Evolutionary conservation across 176 grass and related monocot species (phyloP), one percentile per base, ranked within the genome.

Genomic region (Oryza meridionalis): DNA sequence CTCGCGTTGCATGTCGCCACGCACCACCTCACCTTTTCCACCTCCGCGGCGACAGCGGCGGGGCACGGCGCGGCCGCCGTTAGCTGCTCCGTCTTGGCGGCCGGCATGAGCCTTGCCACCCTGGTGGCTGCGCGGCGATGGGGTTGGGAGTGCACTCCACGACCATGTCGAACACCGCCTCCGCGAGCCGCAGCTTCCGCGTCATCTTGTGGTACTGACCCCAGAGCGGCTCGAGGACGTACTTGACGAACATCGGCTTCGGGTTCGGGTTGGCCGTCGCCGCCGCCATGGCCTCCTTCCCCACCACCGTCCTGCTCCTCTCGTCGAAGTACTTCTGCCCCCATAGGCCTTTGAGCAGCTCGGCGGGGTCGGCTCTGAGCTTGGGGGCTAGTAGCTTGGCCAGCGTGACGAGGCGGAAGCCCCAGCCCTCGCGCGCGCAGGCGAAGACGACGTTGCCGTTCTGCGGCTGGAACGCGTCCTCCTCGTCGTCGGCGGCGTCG

Each of bases 371-470:
- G 14, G 69, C 76, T 7, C 83, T 97, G 17, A 83, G 75, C 11
- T 74, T 61, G 12, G 49, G 47, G n/a, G 49, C 49, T 14, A 51
- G 49, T 16, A 63, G 43, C 87, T 91, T 93, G 67, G 73, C 75
- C 66, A 0, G 82, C 93, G 10, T 86, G 87, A 76, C 15, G 49
- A 86, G 65, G 25, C 92, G 85, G 85, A 98, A 95, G 27, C 96
- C 96, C 96, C 96, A 98, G 31, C 96, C 96, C 38, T 95, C 92
- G 9, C 93, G 83, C 4, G 90, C 96, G 70, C 96, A 95, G 49
- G 82, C 85, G 80, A 98, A 98, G 21, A 92, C 70, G 27, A 95
- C 93, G 32, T 95, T 98, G 49, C 96, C 96, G 75, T 93, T 95
- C 8, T 93, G 91, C 1, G 96, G 96, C 84, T 83, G 85, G 85